Evolutionary conservation across 441 rosid species (phyloP), one percentile per base, ranked within the genome.

Genomic region (Syzygium syzygioides): DNA sequence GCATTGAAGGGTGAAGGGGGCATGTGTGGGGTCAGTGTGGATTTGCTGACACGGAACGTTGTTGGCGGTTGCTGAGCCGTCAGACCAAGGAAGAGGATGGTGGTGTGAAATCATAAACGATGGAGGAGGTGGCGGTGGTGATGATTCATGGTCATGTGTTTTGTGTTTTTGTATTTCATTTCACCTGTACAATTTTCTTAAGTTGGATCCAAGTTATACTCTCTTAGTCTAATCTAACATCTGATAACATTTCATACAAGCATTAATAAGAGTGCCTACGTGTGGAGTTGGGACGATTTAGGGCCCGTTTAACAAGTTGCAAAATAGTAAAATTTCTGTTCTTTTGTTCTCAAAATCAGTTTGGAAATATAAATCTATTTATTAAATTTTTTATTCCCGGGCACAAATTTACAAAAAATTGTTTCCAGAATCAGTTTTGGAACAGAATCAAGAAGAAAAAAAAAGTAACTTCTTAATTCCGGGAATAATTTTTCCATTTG

Each of bases 31-130:
- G 68, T 79, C 85, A 85, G 18, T 32, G 41, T 64, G 54, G 71
- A 55, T 87, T 87, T 66, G 88, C 45, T 55, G 89, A 62, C 86
- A 71, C 80, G 50, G 80, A 76, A 88, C 91, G 93, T 94, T 94
- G 94, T 92, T 95, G 94, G 93, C 93, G 93, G 94, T 93, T 93
- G 91, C 91, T 86, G 91, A 92, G 92, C 90, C 95, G 94, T 93
- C 59, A 68, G 91, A 66, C 86, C 89, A 91, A 92, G 93, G 88
- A 90, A 93, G 84, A 64, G 59, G 85, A 79, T 88, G 59, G 25
- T 50, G 28, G 45, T 48, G 55, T 20, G 52, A 66, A 32, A 59
- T 52, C 56, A 52, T 26, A 8, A 8, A 30, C 17, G 57, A 6
- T 37, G 37, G 41, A 30, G 62, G 86, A 14, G 86, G 34, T 8